Evolutionary conservation across 1,284 basidiomycete genomes (phyloP), one percentile per base, ranked within the genome.

Genomic region (Boletus holoroseus): DNA sequence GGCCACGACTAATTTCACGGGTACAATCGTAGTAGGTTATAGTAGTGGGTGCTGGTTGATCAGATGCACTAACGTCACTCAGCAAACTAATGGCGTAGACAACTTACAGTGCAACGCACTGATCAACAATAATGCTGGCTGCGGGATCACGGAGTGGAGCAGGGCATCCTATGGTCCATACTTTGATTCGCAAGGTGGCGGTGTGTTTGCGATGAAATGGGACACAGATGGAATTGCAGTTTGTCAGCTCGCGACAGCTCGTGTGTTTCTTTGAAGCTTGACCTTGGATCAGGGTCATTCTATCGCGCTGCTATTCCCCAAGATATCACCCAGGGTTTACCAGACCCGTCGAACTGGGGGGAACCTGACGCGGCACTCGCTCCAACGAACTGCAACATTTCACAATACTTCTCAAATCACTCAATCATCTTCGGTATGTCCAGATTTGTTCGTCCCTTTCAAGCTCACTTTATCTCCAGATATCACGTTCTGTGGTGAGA

Each of bases 401-500:
- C 71, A 27, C 60, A 69, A 20, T 76, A 73, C 58, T 88, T 88
- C 55, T 58, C 67, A 16, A 77, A 83, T 57, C 85, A 87, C 55
- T 78, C 76, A 3, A 79, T 87, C 47, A 63, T 86, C 32, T 83
- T 83, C 54, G 78, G 79, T 81, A 44, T 31, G 56, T 49, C 53
- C 34, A 59, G 40, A 46, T 8, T 18, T 43, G 41, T 35, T 55
- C 47, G 42, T 48, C 26, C 8, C 49, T 49, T 20, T 48, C 20
- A 32, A 32, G 20, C 43, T 67, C 27, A 62, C 18, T 35, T 37
- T 41, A 50, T 40, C n/a, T 42, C 35, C 46, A 87, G 87, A 90
- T 64, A 89, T 90, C 55, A 90, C 87, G 9, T 88, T 89, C 59
- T 90, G 87, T 59, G 86, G 84, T 83, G 55, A 69, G 54, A 37